Percentiles rank a stretch among this genome's conserved stretches.
Conservation (phyloP, 106 monocot species). For the Phalaenopsis aphrodite region DNA sequence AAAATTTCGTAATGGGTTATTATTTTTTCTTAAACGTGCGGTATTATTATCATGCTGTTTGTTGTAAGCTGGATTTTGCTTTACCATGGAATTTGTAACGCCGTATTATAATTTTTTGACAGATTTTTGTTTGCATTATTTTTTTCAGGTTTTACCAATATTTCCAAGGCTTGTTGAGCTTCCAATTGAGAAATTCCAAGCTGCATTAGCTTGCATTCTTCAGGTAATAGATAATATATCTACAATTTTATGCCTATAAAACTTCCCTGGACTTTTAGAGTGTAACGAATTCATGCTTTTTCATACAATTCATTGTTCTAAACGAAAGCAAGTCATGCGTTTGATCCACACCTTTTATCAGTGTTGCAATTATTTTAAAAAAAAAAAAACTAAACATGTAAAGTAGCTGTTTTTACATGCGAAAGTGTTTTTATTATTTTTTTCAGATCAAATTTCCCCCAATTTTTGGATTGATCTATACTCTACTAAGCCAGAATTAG, state of each 20-base stretch:
- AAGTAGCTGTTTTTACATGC: neutral
- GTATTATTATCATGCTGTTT: neutral
- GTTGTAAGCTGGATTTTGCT: neutral
- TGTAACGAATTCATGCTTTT: neutral
- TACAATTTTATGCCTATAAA: neutral
- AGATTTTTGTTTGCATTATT: neutral
- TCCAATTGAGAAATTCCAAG: slow-evolving; percentile 83
- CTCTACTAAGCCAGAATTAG: neutral
- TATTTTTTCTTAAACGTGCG: neutral
- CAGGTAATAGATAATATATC: slow-evolving; percentile 49
- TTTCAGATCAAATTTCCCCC: neutral
- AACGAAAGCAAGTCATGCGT: neutral
- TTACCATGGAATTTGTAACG: neutral
- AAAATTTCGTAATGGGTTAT: neutral
- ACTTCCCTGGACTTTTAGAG: neutral
- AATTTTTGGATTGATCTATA: neutral
- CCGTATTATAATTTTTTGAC: neutral
- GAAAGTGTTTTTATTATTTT: neutral
- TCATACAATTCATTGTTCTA: neutral
- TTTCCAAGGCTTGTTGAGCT: slow-evolving; percentile 85
- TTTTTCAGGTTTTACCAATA: slow-evolving; percentile 78
- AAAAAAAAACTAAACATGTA: too few relatives aligned
- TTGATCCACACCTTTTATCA: neutral
- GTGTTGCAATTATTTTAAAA: too few relatives aligned
- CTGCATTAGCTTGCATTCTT: slow-evolving; percentile 87